These are phyloP conservation scores for Sesbania bispinosa DNA, from an alignment of 306 rosid species.

Conservation along the genomic window DNA sequence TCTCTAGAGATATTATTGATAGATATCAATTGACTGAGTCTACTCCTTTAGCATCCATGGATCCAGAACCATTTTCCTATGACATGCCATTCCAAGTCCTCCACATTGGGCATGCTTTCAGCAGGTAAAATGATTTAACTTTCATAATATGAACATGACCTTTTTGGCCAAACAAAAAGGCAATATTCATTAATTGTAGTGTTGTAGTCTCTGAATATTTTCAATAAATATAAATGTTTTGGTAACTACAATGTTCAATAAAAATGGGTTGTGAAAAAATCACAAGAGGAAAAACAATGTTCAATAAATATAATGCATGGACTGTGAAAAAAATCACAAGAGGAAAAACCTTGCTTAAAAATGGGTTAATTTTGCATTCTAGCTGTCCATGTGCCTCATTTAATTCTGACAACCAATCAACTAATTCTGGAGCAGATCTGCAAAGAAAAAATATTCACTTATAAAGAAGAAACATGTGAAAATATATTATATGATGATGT, in stretches of 20 bases:
- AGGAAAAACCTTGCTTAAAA: constrained; percentile 62
- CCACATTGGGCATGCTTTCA: neutral
- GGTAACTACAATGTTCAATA: neutral
- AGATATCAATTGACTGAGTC: constrained; percentile 10
- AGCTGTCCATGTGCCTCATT: constrained; percentile 65
- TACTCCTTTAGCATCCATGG: neutral
- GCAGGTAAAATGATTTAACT: neutral
- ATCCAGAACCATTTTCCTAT: neutral
- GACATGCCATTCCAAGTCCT: constrained; percentile 5
- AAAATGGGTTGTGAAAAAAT: neutral
- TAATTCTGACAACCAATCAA: constrained; percentile 76
- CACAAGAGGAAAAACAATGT: too few relatives aligned
- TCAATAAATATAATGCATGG: too few relatives aligned
- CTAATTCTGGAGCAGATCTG: constrained; percentile 87
- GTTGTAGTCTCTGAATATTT: neutral
- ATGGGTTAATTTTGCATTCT: constrained; percentile 62
- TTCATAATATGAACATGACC: neutral
- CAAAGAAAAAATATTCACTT: constrained; percentile 20
- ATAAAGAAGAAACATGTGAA: constrained; percentile 7
- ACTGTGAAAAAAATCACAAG: neutral
- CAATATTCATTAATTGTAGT: neutral
- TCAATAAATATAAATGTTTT: neutral
- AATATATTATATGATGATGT: neutral
- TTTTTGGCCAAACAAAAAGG: neutral
- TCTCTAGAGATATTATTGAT: neutral